A percentile compares a stretch with the other conserved stretches of the same genome.
Evolutionary conservation across 768 basidiomycete genomes (phyloP).

Genomic region (Hortiboletus flavorubellus): DNA sequence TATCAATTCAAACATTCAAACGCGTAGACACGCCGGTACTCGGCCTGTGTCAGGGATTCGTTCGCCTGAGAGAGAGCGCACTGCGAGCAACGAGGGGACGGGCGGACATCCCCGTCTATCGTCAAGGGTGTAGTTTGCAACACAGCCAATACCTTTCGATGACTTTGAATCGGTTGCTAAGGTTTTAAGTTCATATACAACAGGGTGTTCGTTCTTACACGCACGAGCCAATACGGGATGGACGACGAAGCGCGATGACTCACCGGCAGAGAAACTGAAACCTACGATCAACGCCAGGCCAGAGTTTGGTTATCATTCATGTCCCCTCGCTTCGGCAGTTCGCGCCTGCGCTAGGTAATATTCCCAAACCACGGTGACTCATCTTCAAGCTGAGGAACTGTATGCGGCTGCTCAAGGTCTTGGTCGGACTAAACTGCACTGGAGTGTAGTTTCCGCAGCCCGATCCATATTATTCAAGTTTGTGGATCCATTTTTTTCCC

Average conservation of each 20-base stretch:
- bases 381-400: too few species aligned
- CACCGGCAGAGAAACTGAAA: too few species aligned
- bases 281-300: too few species aligned
- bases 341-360: too few species aligned
- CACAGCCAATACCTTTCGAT: not conserved
- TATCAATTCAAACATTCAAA: not conserved
- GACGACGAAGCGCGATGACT: not conserved
- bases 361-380: too few species aligned
- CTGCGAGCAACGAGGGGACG: not conserved
- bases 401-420: too few species aligned
- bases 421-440: too few species aligned
- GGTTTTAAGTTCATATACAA: not conserved
- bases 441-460: too few species aligned
- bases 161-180: slow-evolving; percentile 4
- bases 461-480: too few species aligned
- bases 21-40: not conserved
- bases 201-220: not conserved
- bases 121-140: not conserved
- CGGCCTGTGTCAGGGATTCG: not conserved
- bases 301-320: too few species aligned
- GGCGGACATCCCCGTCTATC: slow-evolving; percentile 8
- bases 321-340: too few species aligned
- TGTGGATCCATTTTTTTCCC: too few species aligned
- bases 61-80: not conserved
- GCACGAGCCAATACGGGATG: not conserved